These are phyloP conservation scores for Fusarium abutilonis DNA, from an alignment of 2,329 filamentous ascomycete species.

Conservation along the genomic window DNA sequence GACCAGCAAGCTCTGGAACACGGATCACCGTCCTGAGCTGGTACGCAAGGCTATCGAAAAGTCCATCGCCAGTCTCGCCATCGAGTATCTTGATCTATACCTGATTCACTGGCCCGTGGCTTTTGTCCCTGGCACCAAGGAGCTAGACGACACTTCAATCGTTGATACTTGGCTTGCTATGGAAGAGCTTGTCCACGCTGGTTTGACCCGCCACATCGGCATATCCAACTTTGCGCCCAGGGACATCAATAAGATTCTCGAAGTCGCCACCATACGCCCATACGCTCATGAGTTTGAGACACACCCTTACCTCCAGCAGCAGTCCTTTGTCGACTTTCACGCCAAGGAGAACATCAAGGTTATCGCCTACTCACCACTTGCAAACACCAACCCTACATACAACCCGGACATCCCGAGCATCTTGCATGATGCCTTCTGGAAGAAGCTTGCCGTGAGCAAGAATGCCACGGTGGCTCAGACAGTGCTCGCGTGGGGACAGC, in stretches of 20 bases:
- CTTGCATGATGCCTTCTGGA: slow-evolving; percentile 35
- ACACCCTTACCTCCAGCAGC: slow-evolving; percentile 66
- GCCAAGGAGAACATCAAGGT: slow-evolving; percentile 44
- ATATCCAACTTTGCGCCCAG: slow-evolving; percentile 67
- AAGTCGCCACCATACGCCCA: slow-evolving; percentile 44
- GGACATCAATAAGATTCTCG: slow-evolving; percentile 58
- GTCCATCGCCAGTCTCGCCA: slow-evolving; percentile 46
- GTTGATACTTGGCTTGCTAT: slow-evolving; percentile 48
- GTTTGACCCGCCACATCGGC: slow-evolving; percentile 52
- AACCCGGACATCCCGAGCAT: slow-evolving; percentile 35
- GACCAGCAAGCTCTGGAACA: slow-evolving; percentile 51
- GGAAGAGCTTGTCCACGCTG: slow-evolving; percentile 42
- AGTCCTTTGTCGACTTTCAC: slow-evolving; percentile 44
- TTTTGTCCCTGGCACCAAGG: slow-evolving; percentile 36
- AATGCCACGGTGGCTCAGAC: slow-evolving; percentile 38
- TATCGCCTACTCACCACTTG: slow-evolving; percentile 39
- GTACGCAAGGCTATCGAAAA: slow-evolving; percentile 46
- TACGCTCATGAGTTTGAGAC: slow-evolving; percentile 57
- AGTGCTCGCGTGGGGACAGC: slow-evolving; percentile 39
- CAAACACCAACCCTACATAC: slow-evolving; percentile 39
- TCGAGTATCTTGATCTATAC: slow-evolving; percentile 49
- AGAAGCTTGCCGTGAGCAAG: slow-evolving; percentile 24
- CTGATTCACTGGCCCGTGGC: slow-evolving; percentile 47
- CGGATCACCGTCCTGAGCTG: slow-evolving; percentile 45
- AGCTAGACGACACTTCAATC: slow-evolving; percentile 36